Base-by-base conservation (phyloP, 2,329 filamentous ascomycete species). In the Aureobasidium musti region DNA sequence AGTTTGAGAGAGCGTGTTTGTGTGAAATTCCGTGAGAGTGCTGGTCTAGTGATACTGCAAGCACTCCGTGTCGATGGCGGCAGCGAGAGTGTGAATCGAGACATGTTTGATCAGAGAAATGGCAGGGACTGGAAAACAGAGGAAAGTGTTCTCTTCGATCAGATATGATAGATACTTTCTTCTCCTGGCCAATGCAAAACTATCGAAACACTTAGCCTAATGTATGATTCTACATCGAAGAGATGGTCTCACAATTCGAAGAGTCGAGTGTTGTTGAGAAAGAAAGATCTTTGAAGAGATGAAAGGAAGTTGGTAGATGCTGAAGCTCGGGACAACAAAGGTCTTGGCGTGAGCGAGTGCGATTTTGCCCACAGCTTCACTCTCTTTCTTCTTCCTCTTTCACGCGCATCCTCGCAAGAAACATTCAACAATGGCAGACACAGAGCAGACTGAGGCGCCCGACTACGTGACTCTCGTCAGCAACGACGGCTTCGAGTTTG, bases 391-490 rank as follows among this genome's bases (percentile, higher is more conserved):
- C 49, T 45, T 45, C 21, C 14, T 5, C 21, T 39, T 5, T n/a
- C 50, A 56, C 37, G 28, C 26, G 49, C 49, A 65, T 56, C 50
- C 61, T 65, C 49, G 49, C 50, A 47, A 2, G 26, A 28, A 2
- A 45, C 14, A 10, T 37, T 5, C 30, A 5, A 53, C 35, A 64
- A 66, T 66, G 64, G 53, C 43, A 50, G 56, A 53, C 19, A 45
- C 47, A 41, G 53, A 66, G 43, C 52, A 59, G 53, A 54, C 11
- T 14, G 35, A 45, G 19, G 43, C 59, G 23, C 64, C 64, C 78
- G 87, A 91, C 74, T 93, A 92, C 77, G 85, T 93, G 70, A 93
- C 91, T 5, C 85, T 94, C 63, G 83, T 92, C 49, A 92, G 90
- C 0, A 84, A 82, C 71, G 91, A 94, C 77, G 89, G 86, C 72